These are phyloP conservation scores for Macrolepiota dolichaula DNA, from an alignment of 768 basidiomycete genomes.

Conservation along the genomic window DNA sequence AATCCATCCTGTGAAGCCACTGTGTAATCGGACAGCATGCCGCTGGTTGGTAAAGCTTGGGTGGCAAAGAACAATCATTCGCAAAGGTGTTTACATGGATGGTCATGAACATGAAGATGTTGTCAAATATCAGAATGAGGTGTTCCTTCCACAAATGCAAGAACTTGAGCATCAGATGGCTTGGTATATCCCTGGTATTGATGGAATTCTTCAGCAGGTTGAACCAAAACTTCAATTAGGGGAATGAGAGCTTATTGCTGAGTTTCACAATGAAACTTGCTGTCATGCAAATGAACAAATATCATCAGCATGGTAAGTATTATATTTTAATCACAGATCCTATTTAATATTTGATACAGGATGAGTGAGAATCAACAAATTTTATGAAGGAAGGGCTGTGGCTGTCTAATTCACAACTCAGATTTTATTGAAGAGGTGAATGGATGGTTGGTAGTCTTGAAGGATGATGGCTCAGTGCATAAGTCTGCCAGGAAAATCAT, in stretches of 20 bases:
- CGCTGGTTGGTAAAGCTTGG: conserved; percentile 34
- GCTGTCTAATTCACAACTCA: no score
- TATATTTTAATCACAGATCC: neutral
- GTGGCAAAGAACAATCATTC: conserved; percentile 23
- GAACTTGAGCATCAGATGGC: conserved; percentile 17
- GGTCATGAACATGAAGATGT: conserved; percentile 30
- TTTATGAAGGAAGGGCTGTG: no score
- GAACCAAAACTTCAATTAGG: conserved; percentile 20
- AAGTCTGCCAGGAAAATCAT: no score
- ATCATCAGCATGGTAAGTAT: conserved; percentile 12
- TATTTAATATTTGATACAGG: neutral
- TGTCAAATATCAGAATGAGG: conserved; percentile 25
- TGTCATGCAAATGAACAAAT: conserved; percentile 25
- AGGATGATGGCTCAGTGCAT: no score
- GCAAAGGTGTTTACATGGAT: conserved; percentile 29
- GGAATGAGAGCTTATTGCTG: conserved; percentile 21
- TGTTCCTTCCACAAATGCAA: conserved; percentile 25
- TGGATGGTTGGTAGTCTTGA: no score
- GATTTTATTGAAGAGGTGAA: no score
- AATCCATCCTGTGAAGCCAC: conserved; percentile 17
- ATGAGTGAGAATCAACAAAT: no score
- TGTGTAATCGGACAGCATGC: conserved; percentile 28
- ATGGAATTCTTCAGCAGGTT: conserved; percentile 17
- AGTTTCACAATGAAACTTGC: conserved; percentile 29
- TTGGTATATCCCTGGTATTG: conserved; percentile 9